Base-by-base conservation (phyloP, 2,329 filamentous ascomycete genomes). In the Claviceps paspali region DNA sequence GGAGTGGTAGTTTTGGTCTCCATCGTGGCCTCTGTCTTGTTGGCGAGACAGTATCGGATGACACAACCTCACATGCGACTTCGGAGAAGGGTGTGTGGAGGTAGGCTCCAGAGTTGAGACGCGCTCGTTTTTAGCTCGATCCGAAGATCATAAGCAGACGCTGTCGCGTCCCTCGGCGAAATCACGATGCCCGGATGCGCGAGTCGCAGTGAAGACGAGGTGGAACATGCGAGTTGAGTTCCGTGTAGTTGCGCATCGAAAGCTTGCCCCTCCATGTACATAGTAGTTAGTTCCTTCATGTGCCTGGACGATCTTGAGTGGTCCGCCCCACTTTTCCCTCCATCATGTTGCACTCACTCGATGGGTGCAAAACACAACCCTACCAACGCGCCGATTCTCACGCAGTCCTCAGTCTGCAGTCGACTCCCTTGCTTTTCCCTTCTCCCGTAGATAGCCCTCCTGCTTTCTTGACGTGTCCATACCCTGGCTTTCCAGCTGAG, bases 11-110 rank as follows among this genome's bases (percentile, higher is more conserved):
- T 24, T 31, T 41, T 43, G 15, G 44, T 15, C 23, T 47, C 45
- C 48, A 50, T 51, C 29, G 23, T 38, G n/a, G n/a, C n/a, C n/a
- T n/a, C 34, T 23, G 22, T 9, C 19, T 12, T 5, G 10, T 24
- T 26, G 24, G 6, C 11, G 11, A 30, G 22, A 14, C 33, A 26
- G 8, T 12, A 18, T n/a, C 17, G 6, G 21, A 30, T 39, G 43
- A 38, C 45, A 46, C 42, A 40, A 38, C 39, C 35, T 36, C 41
- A 40, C 35, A 38, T 41, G 43, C 42, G 39, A 43, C 36, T 43
- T 29, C 32, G 38, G 22, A 9, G 17, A 17, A 21, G 15, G n/a
- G 23, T 21, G 17, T 11, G 17, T 1, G 6, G 23, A 17, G n/a
- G 12, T n/a, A n/a, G n/a, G n/a, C n/a, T 18, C 17, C 29, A 14